Evolutionary conservation across 768 basidiomycete genomes (phyloP).

Genomic region (Tricholoma matsutake): DNA sequence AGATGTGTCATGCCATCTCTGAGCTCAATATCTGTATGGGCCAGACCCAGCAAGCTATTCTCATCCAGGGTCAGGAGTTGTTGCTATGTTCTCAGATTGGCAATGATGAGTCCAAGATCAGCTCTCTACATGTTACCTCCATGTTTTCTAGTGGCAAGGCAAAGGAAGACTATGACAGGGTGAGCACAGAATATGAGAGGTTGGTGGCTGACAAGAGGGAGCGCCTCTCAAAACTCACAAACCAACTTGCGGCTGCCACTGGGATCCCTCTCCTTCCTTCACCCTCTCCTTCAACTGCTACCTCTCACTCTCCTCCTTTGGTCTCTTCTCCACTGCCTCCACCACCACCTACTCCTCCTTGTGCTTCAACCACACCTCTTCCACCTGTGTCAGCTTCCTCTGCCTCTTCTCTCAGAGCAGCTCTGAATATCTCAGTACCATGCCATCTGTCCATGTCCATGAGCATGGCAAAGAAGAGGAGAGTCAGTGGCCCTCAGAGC

Average conservation of each 20-base stretch:
- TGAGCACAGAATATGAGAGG: no score
- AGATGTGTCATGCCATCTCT: no score
- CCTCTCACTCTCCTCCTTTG: not conserved
- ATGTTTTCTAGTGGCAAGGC: no score
- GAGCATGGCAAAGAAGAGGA: not conserved
- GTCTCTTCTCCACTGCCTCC: no score
- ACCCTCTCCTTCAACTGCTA: not conserved
- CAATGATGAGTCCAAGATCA: not conserved
- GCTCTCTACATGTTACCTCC: not conserved
- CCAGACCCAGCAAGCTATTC: no score
- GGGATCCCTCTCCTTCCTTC: not conserved
- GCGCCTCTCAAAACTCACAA: not conserved
- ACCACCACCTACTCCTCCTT: no score
- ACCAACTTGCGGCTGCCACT: not conserved
- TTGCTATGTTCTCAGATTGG: not conserved
- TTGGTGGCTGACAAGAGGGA: no score
- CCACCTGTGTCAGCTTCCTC: not conserved
- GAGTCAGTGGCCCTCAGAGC: not conserved
- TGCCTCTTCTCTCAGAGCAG: not conserved
- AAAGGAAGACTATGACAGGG: no score
- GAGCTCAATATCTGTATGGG: no score
- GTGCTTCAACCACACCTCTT: no score
- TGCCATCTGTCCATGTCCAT: not conserved
- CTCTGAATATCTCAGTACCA: not conserved
- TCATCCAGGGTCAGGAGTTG: constrained; percentile 1